These are phyloP conservation scores for Evansstolkia leycettana DNA, from an alignment of 495 filamentous ascomycete species.

Conservation along the genomic window DNA sequence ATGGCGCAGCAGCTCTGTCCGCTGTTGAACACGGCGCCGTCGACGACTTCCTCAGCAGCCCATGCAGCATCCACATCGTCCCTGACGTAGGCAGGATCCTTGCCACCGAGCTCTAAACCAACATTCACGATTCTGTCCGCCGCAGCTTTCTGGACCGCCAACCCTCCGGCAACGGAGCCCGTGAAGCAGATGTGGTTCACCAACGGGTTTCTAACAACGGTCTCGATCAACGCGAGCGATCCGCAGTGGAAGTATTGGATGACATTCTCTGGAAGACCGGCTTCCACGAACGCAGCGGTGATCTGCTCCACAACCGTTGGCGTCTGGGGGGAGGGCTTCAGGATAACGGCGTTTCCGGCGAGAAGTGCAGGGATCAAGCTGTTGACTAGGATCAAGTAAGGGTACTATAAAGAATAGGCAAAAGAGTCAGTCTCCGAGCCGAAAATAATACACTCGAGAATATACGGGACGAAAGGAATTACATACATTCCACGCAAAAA, in stretches of 20 bases:
- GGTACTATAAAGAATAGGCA: no score
- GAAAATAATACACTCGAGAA: no score
- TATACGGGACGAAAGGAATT: slow-evolving; percentile 27
- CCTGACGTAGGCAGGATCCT: slow-evolving; percentile 83
- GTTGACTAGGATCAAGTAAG: slow-evolving; percentile 84
- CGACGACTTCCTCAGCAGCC: slow-evolving; percentile 87
- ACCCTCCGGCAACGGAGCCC: slow-evolving; percentile 78
- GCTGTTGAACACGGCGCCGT: slow-evolving; percentile 87
- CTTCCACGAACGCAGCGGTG: slow-evolving; percentile 57
- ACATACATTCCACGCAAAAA: slow-evolving; percentile 96
- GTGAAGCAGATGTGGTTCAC: slow-evolving; percentile 79
- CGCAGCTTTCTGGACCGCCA: slow-evolving; percentile 74
- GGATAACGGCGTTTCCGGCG: slow-evolving; percentile 75
- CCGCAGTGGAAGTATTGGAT: slow-evolving; percentile 87
- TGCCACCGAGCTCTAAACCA: slow-evolving; percentile 81
- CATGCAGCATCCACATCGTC: slow-evolving; percentile 76
- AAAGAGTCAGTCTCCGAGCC: no score
- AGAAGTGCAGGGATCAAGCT: slow-evolving; percentile 79
- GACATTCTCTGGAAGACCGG: slow-evolving; percentile 67
- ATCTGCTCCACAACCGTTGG: slow-evolving; percentile 81
- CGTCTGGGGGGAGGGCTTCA: slow-evolving; percentile 91
- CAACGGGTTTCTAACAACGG: slow-evolving; percentile 57
- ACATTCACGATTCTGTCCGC: slow-evolving; percentile 71
- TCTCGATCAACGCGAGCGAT: slow-evolving; percentile 54
- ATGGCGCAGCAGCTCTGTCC: slow-evolving; percentile 88